Conservation (phyloP, 2,329 filamentous ascomycete species). For the Ceratocystis huliohia region DNA sequence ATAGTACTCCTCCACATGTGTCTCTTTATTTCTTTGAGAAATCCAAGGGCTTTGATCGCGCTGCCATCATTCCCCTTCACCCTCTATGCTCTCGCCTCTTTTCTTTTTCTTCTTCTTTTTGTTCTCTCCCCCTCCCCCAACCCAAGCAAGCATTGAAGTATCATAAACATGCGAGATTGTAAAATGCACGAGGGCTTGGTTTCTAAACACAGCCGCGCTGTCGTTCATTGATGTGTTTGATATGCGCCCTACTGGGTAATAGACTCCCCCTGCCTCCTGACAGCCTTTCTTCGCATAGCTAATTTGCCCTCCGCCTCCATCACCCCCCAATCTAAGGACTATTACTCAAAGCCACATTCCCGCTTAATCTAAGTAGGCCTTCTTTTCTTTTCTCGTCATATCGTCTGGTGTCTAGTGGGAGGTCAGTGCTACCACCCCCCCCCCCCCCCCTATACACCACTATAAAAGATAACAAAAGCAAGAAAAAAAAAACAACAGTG, state of each 20-base stretch:
- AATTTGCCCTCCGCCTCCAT: neutral
- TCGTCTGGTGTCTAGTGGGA: neutral
- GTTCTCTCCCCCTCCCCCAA: neutral
- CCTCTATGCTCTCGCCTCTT: neutral
- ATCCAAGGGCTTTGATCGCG: neutral
- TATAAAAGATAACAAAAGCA: no score
- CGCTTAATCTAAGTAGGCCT: no score
- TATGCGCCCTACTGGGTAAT: neutral
- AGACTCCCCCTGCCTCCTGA: neutral
- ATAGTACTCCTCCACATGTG: neutral
- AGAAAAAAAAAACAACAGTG: no score
- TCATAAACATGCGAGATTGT: neutral
- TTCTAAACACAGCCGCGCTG: neutral
- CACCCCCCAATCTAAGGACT: neutral
- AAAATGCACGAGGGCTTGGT: neutral
- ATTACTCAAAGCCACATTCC: no score
- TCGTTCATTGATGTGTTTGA: constrained; percentile 5
- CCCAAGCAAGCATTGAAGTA: neutral
- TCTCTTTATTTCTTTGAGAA: neutral
- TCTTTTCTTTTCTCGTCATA: neutral
- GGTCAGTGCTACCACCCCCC: neutral
- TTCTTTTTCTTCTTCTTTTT: neutral
- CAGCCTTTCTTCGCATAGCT: neutral
- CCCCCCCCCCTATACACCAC: no score
- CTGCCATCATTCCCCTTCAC: neutral